These are phyloP conservation scores for Poterioochromonas sp. DNA, from an alignment of 352 stramenopile genomes.

Conservation along the genomic window DNA sequence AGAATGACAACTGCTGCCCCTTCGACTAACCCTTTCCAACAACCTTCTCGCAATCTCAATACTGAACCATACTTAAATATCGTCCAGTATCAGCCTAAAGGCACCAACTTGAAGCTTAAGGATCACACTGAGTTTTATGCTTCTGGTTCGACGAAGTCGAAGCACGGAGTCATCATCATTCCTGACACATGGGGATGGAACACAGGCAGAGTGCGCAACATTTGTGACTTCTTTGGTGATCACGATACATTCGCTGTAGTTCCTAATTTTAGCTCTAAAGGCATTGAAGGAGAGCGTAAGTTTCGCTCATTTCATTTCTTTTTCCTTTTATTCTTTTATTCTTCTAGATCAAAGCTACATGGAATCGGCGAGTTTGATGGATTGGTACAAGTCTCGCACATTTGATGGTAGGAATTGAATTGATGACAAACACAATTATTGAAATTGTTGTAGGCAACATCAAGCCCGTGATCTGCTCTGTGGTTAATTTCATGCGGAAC, in stretches of 20 bases:
- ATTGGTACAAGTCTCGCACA: not conserved
- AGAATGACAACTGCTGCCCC: too few relatives aligned
- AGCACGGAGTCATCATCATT: slow-evolving; percentile 14
- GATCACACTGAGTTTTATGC: slow-evolving; percentile 11
- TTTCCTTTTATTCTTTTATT: too few relatives aligned
- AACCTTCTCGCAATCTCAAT: too few relatives aligned
- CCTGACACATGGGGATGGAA: not conserved
- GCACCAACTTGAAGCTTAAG: slow-evolving; percentile 1
- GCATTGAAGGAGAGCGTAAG: not conserved
- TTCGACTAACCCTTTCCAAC: too few relatives aligned
- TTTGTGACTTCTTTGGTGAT: not conserved
- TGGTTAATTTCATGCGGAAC: not conserved
- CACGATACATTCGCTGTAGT: not conserved
- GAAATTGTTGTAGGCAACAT: not conserved
- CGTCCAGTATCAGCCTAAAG: not conserved
- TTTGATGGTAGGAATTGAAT: not conserved
- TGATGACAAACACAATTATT: not conserved
- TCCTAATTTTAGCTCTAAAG: not conserved
- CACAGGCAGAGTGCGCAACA: not conserved
- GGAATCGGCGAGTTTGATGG: too few relatives aligned
- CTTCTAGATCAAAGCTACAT: too few relatives aligned
- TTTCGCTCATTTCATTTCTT: too few relatives aligned
- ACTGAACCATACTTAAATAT: too few relatives aligned
- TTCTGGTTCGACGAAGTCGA: not conserved
- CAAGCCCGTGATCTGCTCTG: not conserved